These are phyloP conservation scores for Cercospora sesami DNA, from an alignment of 2,329 filamentous ascomycete species.

Conservation along the genomic window DNA sequence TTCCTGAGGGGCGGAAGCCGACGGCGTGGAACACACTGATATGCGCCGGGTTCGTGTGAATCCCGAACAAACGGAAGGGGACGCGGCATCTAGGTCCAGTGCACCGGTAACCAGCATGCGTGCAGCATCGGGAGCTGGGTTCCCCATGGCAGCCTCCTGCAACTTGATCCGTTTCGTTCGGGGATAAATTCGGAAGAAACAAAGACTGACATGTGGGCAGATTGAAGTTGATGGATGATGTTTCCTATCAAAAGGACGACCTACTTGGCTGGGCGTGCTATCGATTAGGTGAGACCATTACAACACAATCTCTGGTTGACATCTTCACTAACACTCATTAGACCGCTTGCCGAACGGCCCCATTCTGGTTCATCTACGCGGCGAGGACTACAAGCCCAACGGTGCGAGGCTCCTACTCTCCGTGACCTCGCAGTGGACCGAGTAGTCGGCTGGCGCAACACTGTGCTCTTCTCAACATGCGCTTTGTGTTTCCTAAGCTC, in stretches of 20 bases:
- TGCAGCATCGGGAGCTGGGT: neutral
- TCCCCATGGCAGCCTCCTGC: neutral
- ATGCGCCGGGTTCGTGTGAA: neutral
- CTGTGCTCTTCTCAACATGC: constrained; percentile 7
- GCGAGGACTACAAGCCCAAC: constrained; percentile 65
- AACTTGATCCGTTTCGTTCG: neutral
- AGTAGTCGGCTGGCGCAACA: neutral
- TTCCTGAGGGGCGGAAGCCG: neutral
- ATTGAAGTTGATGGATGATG: constrained; percentile 83
- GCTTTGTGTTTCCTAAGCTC: neutral
- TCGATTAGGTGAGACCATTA: constrained; percentile 54
- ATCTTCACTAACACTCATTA: neutral
- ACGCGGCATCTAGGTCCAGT: neutral
- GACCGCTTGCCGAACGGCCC: constrained; percentile 76
- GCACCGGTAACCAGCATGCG: neutral
- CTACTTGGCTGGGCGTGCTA: constrained; percentile 88
- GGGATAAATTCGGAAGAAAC: neutral
- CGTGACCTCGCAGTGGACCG: neutral
- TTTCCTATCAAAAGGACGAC: constrained; percentile 69
- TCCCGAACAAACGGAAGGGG: neutral
- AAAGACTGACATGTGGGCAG: constrained; percentile 40
- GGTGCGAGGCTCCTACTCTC: constrained; percentile 69
- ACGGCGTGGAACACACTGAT: neutral
- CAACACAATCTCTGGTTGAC: neutral
- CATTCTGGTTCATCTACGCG: constrained; percentile 73